Percentiles rank a stretch among this genome's conserved stretches.
phyloP scores from a whole-genome alignment of 108 stramenopile species.

The Pinguiococcus pyrenoidosus region DNA sequence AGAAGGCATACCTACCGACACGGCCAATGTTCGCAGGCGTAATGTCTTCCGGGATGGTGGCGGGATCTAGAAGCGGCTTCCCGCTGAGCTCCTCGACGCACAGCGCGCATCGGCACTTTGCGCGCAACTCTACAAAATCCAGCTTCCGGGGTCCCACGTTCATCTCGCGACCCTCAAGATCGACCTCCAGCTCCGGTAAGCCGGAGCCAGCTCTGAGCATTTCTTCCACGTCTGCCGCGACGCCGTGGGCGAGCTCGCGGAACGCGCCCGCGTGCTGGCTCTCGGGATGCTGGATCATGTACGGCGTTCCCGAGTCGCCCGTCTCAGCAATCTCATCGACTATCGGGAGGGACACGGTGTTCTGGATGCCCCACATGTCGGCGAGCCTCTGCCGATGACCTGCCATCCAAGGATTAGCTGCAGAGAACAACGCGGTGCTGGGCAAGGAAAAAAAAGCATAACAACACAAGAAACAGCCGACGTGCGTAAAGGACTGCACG shows the following conservation, averaged over 20 bases:
- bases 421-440: neutral
- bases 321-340: constrained; percentile 8
- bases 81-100: constrained; percentile 38
- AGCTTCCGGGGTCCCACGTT: neutral
- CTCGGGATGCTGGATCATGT: constrained; percentile 8
- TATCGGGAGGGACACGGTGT: constrained; percentile 18
- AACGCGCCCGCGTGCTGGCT: neutral
- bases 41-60: constrained; percentile 18
- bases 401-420: constrained; percentile 12
- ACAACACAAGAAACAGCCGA: no score
- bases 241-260: constrained; percentile 10
- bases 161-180: neutral
- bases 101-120: constrained; percentile 27
- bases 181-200: neutral
- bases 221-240: constrained; percentile 16
- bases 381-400: constrained; percentile 20
- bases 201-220: constrained; percentile 3
- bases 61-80: constrained; percentile 13
- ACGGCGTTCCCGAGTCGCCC: constrained; percentile 17
- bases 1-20: constrained; percentile 40
- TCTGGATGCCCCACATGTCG: constrained; percentile 30
- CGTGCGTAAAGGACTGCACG: constrained; percentile 8
- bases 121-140: constrained; percentile 15
- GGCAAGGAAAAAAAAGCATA: no score
- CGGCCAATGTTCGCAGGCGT: constrained; percentile 21